These are phyloP conservation scores for Mucor mucedo DNA, from an alignment of 371 early-diverging fungal genomes.

Conservation along the genomic window DNA sequence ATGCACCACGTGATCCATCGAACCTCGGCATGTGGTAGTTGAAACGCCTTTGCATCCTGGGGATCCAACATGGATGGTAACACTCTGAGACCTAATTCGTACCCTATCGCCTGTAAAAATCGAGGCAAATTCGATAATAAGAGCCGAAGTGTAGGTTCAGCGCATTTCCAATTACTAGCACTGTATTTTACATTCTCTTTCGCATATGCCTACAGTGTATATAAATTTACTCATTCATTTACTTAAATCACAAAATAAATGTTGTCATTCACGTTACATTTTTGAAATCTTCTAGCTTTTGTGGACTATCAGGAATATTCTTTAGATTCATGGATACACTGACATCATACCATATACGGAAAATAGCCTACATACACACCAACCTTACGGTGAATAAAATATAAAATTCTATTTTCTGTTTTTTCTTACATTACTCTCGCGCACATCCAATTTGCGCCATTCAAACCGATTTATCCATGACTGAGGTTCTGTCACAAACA, in stretches of 20 bases:
- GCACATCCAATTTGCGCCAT: slow-evolving; percentile 40
- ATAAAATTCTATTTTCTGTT: not conserved
- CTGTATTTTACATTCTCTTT: slow-evolving; percentile 11
- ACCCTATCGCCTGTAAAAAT: slow-evolving; percentile 9
- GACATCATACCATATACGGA: slow-evolving; percentile 39
- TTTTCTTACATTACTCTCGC: slow-evolving; percentile 48
- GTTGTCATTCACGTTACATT: slow-evolving; percentile 18
- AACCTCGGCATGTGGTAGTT: slow-evolving; percentile 27
- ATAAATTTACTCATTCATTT: not conserved
- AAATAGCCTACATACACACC: slow-evolving; percentile 23
- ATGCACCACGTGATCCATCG: slow-evolving; percentile 8
- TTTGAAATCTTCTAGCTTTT: slow-evolving; percentile 34
- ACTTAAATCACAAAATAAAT: not conserved
- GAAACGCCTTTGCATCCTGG: slow-evolving; percentile 31
- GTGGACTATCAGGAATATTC: slow-evolving; percentile 46
- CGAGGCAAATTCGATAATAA: slow-evolving; percentile 5
- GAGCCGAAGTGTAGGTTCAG: slow-evolving; percentile 10
- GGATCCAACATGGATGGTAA: slow-evolving; percentile 7
- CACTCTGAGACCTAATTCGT: slow-evolving; percentile 1
- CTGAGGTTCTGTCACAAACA: slow-evolving; percentile 46
- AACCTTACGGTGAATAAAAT: not conserved
- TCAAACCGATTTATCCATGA: slow-evolving; percentile 46
- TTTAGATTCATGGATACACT: slow-evolving; percentile 44
- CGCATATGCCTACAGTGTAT: slow-evolving; percentile 15
- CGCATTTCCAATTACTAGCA: slow-evolving; percentile 20